A percentile compares a stretch with the other conserved stretches of the same genome.
Conservation (phyloP, 2,329 filamentous ascomycete species). For the Lojkania enalia region DNA sequence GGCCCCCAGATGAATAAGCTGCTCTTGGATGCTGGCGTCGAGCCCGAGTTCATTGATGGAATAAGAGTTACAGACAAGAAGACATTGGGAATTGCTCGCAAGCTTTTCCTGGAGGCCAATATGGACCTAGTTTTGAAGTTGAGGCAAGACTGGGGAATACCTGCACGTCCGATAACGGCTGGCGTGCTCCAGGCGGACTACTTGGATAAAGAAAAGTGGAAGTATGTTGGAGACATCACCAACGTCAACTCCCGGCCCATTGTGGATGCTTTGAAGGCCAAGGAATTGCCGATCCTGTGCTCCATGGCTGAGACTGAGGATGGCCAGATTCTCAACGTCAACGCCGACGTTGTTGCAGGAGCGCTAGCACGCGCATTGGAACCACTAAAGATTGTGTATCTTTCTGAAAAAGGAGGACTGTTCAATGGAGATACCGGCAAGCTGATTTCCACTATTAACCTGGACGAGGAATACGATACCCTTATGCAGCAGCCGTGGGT, state of each 20-base stretch:
- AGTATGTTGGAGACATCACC: slow-evolving; percentile 93
- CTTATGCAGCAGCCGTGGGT: slow-evolving; percentile 96
- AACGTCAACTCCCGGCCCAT: slow-evolving; percentile 89
- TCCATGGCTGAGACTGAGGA: slow-evolving; percentile 95
- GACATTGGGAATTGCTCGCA: slow-evolving; percentile 86
- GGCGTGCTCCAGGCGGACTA: slow-evolving; percentile 94
- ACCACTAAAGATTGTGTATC: slow-evolving; percentile 95
- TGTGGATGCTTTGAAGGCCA: slow-evolving; percentile 82
- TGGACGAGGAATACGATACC: slow-evolving; percentile 93
- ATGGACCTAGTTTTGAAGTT: slow-evolving; percentile 87
- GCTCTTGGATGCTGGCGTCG: slow-evolving; percentile 85
- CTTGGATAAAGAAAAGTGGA: slow-evolving; percentile 93
- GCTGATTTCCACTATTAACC: slow-evolving; percentile 96
- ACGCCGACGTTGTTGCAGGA: slow-evolving; percentile 93
- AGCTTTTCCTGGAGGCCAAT: slow-evolving; percentile 95
- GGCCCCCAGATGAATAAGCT: slow-evolving; percentile 94
- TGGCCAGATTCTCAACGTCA: slow-evolving; percentile 93
- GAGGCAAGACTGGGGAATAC: slow-evolving; percentile 79
- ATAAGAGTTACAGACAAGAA: slow-evolving; percentile 95
- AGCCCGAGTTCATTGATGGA: slow-evolving; percentile 94
- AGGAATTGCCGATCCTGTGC: slow-evolving; percentile 88
- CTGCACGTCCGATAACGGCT: slow-evolving; percentile 83
- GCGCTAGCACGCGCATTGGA: slow-evolving; percentile 87
- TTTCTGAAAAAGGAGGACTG: slow-evolving; percentile 96
- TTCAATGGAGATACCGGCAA: slow-evolving; percentile 92